Evolutionary conservation across 2,329 filamentous ascomycete genomes (phyloP).

Genomic region (Paramyrothecium roridum): DNA sequence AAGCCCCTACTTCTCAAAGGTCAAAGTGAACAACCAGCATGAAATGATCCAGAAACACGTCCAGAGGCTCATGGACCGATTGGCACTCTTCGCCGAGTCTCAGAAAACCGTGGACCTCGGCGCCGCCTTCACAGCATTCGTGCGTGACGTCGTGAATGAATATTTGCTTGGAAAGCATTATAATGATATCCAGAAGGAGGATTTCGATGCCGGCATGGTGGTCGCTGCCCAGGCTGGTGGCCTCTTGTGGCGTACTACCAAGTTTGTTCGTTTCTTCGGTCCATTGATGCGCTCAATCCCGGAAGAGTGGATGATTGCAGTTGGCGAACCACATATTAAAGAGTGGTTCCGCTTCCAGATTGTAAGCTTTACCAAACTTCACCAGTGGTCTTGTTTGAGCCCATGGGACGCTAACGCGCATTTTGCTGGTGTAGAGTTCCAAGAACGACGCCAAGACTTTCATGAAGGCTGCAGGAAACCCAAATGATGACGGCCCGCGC

Average conservation of each 20-base stretch:
- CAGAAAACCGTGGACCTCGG: constrained; percentile 8
- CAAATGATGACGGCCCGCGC: neutral
- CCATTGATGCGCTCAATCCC: constrained; percentile 13
- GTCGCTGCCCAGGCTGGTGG: constrained; percentile 4
- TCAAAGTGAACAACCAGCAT: neutral
- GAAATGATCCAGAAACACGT: neutral
- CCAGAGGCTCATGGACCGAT: neutral
- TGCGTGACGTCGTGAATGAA: constrained; percentile 9
- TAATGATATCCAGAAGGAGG: constrained; percentile 6
- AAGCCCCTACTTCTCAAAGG: neutral
- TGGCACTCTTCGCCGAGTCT: neutral
- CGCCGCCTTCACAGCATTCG: constrained; percentile 9
- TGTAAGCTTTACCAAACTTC: no score
- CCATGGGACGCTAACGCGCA: no score
- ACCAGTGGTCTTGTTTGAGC: no score
- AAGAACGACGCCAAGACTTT: neutral
- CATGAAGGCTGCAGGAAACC: neutral
- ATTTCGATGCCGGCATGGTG: constrained; percentile 8
- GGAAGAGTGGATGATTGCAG: neutral
- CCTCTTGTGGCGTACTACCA: constrained; percentile 8
- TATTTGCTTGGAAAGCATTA: constrained; percentile 9
- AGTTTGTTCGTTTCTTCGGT: constrained; percentile 1
- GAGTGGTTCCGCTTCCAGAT: neutral
- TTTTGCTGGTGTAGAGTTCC: neutral
- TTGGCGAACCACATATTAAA: neutral